A percentile compares a stretch with the other conserved stretches of the same genome.
Evolutionary conservation across 345 rosid genomes (phyloP).

Genomic region (Rhodomyrtus tomentosa): DNA sequence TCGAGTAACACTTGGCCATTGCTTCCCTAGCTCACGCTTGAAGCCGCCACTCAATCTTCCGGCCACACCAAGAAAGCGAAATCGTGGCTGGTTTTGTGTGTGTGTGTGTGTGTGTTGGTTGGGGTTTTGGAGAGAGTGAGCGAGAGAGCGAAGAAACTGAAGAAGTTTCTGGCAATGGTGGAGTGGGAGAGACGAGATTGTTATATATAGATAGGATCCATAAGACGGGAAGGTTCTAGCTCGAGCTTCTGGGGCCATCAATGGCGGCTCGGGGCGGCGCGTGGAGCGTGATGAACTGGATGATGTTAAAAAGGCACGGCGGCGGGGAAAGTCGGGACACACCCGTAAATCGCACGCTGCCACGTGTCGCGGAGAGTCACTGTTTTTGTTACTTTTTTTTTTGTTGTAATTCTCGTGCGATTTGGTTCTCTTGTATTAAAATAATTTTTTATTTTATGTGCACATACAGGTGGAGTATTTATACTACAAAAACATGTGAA

Average conservation of each 20-base stretch:
- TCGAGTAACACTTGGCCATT: constrained; percentile 57
- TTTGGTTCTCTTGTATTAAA: neutral
- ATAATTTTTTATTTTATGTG: too few relatives aligned
- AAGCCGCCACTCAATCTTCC: neutral
- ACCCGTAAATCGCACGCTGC: neutral
- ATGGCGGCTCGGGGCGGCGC: too few relatives aligned
- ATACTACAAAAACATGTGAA: too few relatives aligned
- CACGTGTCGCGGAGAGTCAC: neutral
- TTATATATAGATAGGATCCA: neutral
- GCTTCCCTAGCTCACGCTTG: neutral
- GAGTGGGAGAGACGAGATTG: neutral
- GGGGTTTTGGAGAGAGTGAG: neutral
- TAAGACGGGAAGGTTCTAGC: neutral
- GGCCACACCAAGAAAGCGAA: neutral
- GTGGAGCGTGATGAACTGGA: too few relatives aligned
- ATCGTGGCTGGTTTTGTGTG: too few relatives aligned
- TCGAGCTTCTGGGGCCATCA: too few relatives aligned
- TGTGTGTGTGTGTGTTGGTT: too few relatives aligned
- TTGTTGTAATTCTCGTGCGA: neutral
- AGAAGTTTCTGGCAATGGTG: neutral
- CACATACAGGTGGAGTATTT: too few relatives aligned
- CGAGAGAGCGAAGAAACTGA: neutral
- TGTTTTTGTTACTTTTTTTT: neutral
- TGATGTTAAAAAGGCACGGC: too few relatives aligned
- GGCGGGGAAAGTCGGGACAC: neutral